Percentiles rank a stretch among this genome's conserved stretches.
Conservation (phyloP, 2,329 filamentous ascomycete species). For the Geosmithia morbida region DNA sequence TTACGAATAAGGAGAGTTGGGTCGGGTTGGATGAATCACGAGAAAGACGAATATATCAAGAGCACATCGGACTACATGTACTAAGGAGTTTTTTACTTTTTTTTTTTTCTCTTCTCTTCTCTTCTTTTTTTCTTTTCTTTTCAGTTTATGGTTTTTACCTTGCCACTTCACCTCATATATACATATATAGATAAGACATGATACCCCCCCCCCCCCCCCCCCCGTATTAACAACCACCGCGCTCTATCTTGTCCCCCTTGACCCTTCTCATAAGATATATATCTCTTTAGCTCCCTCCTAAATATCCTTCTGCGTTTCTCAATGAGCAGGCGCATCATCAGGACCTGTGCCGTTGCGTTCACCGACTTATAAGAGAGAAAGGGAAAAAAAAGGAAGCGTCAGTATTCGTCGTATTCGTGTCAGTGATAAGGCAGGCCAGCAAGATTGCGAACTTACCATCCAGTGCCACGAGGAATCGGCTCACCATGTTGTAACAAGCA, state of each 20-base stretch:
- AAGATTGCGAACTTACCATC: constrained; percentile 41
- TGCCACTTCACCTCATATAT: constrained; percentile 9
- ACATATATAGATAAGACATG: constrained; percentile 24
- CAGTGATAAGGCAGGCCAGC: too few species aligned
- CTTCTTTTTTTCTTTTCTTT: constrained; percentile 4
- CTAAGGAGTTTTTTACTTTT: not conserved
- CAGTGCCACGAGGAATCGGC: constrained; percentile 67
- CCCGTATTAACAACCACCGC: too few species aligned
- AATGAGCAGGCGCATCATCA: constrained; percentile 22
- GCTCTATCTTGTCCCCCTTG: constrained; percentile 1
- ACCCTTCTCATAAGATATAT: not conserved
- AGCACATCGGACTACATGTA: not conserved
- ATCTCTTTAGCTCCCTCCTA: not conserved
- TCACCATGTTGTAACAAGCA: constrained; percentile 75
- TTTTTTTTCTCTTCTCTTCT: constrained; percentile 3
- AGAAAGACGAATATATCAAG: not conserved
- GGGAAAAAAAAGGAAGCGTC: too few species aligned
- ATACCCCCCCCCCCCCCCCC: too few species aligned
- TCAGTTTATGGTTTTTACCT: constrained; percentile 4
- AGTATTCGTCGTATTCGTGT: not conserved
- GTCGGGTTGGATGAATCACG: not conserved
- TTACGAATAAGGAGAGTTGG: too few species aligned
- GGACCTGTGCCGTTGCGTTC: constrained; percentile 41
- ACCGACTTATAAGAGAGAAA: constrained; percentile 25
- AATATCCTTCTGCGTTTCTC: not conserved